Evolutionary conservation across 2,329 filamentous ascomycete species (phyloP).

Genomic region (Aspergillus felis): DNA sequence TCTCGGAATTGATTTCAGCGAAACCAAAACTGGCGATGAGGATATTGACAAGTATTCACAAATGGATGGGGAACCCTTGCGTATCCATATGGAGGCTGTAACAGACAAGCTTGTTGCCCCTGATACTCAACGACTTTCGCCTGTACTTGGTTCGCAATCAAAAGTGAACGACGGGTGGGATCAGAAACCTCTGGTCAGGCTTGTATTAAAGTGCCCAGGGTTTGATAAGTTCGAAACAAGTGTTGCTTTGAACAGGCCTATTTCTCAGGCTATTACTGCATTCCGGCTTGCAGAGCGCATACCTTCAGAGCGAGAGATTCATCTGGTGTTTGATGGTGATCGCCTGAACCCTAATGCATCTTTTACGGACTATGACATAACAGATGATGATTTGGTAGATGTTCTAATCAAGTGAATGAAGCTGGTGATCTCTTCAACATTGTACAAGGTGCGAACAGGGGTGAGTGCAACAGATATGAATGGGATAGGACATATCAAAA

Average conservation of each 20-base stretch:
- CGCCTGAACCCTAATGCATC: conserved; percentile 57
- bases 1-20: conserved; percentile 56
- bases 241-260: conserved; percentile 47
- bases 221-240: conserved; percentile 49
- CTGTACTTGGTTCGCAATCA: not conserved
- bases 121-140: conserved; percentile 1
- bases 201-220: conserved; percentile 52
- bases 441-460: not conserved
- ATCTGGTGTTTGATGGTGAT: conserved; percentile 73
- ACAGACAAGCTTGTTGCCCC: conserved; percentile 51
- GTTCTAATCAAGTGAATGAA: conserved; percentile 59
- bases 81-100: conserved; percentile 74
- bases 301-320: conserved; percentile 50
- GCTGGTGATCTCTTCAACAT: not conserved
- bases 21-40: conserved; percentile 31
- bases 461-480: not conserved
- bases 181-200: conserved; percentile 35
- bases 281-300: conserved; percentile 58
- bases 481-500: too few species aligned
- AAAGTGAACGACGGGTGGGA: conserved; percentile 12
- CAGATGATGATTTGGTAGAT: conserved; percentile 71
- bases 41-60: conserved; percentile 46
- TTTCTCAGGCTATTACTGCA: conserved; percentile 59
- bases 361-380: conserved; percentile 66
- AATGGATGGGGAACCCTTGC: conserved; percentile 48